Evolutionary conservation across 371 early-diverging fungal genomes (phyloP).

Genomic region (Circinella minor): DNA sequence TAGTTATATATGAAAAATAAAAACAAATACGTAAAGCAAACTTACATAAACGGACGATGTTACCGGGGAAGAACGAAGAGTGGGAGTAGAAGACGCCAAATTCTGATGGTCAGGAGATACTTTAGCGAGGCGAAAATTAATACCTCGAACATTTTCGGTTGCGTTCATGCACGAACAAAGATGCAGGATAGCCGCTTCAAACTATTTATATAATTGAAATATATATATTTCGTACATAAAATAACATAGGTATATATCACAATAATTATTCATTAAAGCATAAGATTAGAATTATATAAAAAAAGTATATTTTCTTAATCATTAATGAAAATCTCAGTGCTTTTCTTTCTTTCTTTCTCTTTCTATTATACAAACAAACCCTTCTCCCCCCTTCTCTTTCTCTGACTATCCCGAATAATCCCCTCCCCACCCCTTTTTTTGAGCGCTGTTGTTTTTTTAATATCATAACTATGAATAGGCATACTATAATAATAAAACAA

Average conservation of each 20-base stretch:
- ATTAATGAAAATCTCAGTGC: too few relatives aligned
- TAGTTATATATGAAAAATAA: too few relatives aligned
- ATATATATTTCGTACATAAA: not conserved
- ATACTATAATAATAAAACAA: too few relatives aligned
- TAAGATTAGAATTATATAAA: too few relatives aligned
- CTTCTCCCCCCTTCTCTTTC: too few relatives aligned
- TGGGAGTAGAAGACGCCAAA: not conserved
- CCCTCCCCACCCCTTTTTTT: too few relatives aligned
- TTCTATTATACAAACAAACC: too few relatives aligned
- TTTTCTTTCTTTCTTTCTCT: too few relatives aligned
- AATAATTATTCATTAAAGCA: too few relatives aligned
- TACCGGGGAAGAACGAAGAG: constrained; percentile 13
- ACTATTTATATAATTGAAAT: constrained; percentile 20
- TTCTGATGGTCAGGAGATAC: constrained; percentile 28
- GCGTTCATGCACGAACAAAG: constrained; percentile 52
- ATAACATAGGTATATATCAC: too few relatives aligned
- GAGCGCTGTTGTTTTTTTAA: not conserved
- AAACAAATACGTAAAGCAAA: not conserved
- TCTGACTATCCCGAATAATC: too few relatives aligned
- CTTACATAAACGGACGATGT: constrained; percentile 37
- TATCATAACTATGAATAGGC: not conserved
- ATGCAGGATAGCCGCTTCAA: constrained; percentile 39
- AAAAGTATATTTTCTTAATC: too few relatives aligned
- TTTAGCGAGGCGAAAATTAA: constrained; percentile 40
- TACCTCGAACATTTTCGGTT: constrained; percentile 54